Evolutionary conservation across 2,329 filamentous ascomycete genomes (phyloP).

Genomic region (Monosporascus sp.): DNA sequence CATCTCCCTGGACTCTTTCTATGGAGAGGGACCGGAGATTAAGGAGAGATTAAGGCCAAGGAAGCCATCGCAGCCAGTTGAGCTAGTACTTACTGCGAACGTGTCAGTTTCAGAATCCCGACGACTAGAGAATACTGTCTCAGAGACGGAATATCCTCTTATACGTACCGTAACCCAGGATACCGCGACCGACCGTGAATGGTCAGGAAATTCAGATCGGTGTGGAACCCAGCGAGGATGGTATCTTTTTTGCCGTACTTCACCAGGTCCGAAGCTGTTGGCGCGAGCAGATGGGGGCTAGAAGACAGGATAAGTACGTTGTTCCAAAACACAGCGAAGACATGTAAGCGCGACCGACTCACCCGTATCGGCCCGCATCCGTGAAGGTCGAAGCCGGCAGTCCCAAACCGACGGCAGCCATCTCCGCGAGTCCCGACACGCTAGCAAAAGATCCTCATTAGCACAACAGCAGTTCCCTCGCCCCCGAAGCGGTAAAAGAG

Average conservation of each 20-base stretch:
- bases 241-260: conserved; percentile 50
- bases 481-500: too few relatives aligned
- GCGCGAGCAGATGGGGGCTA: conserved; percentile 56
- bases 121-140: neutral
- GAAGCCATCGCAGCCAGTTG: neutral
- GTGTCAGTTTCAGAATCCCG: neutral
- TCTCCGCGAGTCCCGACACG: conserved; percentile 52
- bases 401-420: conserved; percentile 52
- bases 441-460: conserved; percentile 20
- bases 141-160: neutral
- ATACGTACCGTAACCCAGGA: conserved; percentile 42
- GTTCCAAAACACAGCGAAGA: neutral
- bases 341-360: conserved; percentile 12
- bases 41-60: too few relatives aligned
- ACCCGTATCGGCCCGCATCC: conserved; percentile 52
- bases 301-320: neutral
- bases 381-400: conserved; percentile 48
- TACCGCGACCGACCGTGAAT: conserved; percentile 60
- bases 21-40: too few relatives aligned
- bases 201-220: conserved; percentile 60
- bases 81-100: neutral
- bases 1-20: too few relatives aligned
- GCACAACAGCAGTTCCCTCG: too few relatives aligned
- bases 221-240: conserved; percentile 59
- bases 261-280: conserved; percentile 52